phyloP scores from a whole-genome alignment of 805 yeast genomes.

The Schizosaccharomyces osmophilus region DNA sequence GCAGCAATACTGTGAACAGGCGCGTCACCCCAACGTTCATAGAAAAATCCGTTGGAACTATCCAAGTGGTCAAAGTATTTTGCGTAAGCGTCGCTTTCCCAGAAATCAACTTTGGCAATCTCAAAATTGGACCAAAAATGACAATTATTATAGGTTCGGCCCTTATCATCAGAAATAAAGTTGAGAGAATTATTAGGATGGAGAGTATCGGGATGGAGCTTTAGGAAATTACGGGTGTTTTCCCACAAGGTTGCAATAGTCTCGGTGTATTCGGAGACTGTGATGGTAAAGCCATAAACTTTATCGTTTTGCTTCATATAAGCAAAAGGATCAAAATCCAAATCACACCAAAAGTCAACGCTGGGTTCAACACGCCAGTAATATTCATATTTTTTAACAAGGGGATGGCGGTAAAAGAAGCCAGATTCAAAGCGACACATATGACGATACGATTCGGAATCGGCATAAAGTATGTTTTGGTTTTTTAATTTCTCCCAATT shows the following conservation, averaged over 20 bases:
- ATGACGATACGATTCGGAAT: slow-evolving; percentile 36
- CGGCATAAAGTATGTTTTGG: slow-evolving; percentile 30
- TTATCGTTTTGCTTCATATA: slow-evolving; percentile 52
- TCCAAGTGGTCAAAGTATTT: slow-evolving; percentile 47
- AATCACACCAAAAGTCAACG: slow-evolving; percentile 47
- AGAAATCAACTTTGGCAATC: slow-evolving; percentile 48
- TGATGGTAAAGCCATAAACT: slow-evolving; percentile 68
- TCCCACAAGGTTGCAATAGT: slow-evolving; percentile 77
- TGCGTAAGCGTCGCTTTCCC: slow-evolving; percentile 44
- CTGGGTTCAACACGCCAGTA: slow-evolving; percentile 74
- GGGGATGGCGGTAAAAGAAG: slow-evolving; percentile 37
- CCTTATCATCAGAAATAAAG: slow-evolving; percentile 30
- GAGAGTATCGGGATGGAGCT: slow-evolving; percentile 31
- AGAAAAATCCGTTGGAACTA: slow-evolving; percentile 56
- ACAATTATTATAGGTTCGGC: slow-evolving; percentile 44
- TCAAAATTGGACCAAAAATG: slow-evolving; percentile 81
- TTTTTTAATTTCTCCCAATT: slow-evolving; percentile 23
- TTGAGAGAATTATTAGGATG: slow-evolving; percentile 40
- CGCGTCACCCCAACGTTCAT: slow-evolving; percentile 56
- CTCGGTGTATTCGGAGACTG: slow-evolving; percentile 56
- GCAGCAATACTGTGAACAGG: slow-evolving; percentile 65
- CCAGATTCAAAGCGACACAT: slow-evolving; percentile 70
- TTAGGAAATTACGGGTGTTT: slow-evolving; percentile 37
- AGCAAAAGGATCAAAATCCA: slow-evolving; percentile 68
- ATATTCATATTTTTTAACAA: slow-evolving; percentile 34